A percentile compares a stretch with the other conserved stretches of the same genome.
These are phyloP conservation scores for Arachis hypogaea DNA, from an alignment of 306 rosid genomes.

Conservation along the genomic window DNA sequence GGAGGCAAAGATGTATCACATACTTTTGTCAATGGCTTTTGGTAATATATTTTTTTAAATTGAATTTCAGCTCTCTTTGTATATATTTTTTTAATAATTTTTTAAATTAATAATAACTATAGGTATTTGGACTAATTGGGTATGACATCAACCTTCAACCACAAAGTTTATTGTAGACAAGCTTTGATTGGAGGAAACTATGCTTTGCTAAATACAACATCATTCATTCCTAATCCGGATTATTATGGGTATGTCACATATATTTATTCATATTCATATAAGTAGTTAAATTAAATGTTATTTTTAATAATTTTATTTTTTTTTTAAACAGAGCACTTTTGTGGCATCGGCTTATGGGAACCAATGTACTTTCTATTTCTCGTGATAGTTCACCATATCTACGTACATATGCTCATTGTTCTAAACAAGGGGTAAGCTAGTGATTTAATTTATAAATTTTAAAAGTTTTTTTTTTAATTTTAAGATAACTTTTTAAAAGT, in stretches of 20 bases:
- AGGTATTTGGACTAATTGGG: conserved; percentile 78
- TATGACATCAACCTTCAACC: conserved; percentile 59
- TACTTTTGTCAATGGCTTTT: conserved; percentile 66
- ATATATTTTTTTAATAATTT: no score
- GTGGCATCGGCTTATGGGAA: conserved; percentile 66
- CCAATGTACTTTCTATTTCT: conserved; percentile 39
- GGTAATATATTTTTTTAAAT: conserved; percentile 39
- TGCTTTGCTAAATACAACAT: conserved; percentile 60
- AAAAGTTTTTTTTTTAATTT: no score
- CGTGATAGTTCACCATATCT: conserved; percentile 50
- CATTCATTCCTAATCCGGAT: conserved; percentile 72
- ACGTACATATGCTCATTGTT: conserved; percentile 56
- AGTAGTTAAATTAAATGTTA: not conserved
- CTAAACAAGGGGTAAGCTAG: conserved; percentile 40
- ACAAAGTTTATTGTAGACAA: conserved; percentile 68
- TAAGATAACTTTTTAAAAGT: no score
- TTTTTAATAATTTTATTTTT: not conserved
- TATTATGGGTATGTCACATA: conserved; percentile 54
- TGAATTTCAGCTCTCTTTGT: not conserved
- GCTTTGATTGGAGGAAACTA: conserved; percentile 73
- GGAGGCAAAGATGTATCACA: conserved; percentile 70
- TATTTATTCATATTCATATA: not conserved
- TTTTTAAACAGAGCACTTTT: conserved; percentile 47
- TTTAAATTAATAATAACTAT: no score
- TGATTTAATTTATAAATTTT: not conserved